phyloP scores from a whole-genome alignment of 1,284 basidiomycete genomes.

The Sporisorium iseilematis-ciliati region DNA sequence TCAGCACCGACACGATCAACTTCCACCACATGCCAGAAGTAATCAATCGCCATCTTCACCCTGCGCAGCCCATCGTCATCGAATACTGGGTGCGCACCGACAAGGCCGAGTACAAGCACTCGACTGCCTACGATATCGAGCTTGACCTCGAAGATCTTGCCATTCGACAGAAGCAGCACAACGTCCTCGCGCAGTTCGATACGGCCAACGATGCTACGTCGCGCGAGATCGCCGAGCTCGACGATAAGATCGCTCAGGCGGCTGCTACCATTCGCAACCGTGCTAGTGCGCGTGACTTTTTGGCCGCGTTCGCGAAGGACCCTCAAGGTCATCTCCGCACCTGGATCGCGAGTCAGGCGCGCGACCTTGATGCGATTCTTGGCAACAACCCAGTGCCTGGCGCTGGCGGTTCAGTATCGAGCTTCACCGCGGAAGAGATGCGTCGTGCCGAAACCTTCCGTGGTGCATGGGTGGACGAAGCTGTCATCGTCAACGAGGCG shows the following conservation, averaged over 20 bases:
- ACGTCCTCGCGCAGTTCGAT: slow-evolving; percentile 79
- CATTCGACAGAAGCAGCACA: slow-evolving; percentile 80
- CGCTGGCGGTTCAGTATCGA: slow-evolving; percentile 74
- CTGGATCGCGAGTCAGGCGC: slow-evolving; percentile 90
- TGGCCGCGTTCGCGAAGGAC: slow-evolving; percentile 83
- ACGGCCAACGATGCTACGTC: slow-evolving; percentile 75
- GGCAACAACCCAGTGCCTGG: slow-evolving; percentile 75
- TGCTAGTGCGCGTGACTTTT: slow-evolving; percentile 86
- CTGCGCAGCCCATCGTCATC: slow-evolving; percentile 86
- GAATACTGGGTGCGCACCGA: slow-evolving; percentile 75
- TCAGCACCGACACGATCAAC: slow-evolving; percentile 74
- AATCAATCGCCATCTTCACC: slow-evolving; percentile 81
- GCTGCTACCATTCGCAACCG: slow-evolving; percentile 80
- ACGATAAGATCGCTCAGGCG: slow-evolving; percentile 77
- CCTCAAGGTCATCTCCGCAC: slow-evolving; percentile 86
- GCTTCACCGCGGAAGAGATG: slow-evolving; percentile 82
- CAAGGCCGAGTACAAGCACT: slow-evolving; percentile 69
- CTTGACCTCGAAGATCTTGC: slow-evolving; percentile 86
- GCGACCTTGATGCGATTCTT: slow-evolving; percentile 87
- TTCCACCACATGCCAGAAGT: slow-evolving; percentile 89
- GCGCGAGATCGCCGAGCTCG: slow-evolving; percentile 80
- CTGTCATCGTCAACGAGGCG: slow-evolving; percentile 65
- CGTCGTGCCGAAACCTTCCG: slow-evolving; percentile 88
- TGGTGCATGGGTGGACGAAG: slow-evolving; percentile 80
- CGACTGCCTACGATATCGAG: slow-evolving; percentile 84